Evolutionary conservation across 2,329 filamentous ascomycete genomes (phyloP), one percentile per base, ranked within the genome.

Genomic region (Pseudogymnoascus sp.): DNA sequence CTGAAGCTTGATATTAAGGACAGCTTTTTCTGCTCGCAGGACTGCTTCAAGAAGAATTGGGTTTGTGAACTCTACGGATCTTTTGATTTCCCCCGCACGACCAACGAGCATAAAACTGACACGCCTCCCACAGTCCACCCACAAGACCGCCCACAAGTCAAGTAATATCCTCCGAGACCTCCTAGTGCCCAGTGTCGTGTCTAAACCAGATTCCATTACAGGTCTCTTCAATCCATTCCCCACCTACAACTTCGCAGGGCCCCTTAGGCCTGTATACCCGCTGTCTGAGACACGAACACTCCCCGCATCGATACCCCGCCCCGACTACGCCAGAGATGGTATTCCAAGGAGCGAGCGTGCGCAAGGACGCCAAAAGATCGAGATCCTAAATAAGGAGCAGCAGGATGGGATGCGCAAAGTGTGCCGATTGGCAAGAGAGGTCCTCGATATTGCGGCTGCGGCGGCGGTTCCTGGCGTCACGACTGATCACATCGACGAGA

Each of bases 1-100:
- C 82, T 97, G 71, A 97, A 96, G 77, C 79, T 92, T 48, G 90
- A 88, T 61, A 87, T 87, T 70, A 86, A 92, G 73, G 90, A 94
- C 72, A 96, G 91, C 78, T 97, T 87, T 77, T 99, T 97, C 79
- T 99, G 94, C 80, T 92, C 92, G 29, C 94, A 99, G 76, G 94
- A 97, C 70, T 99, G 94, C 80, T 99, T 99, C 79, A 97, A 97
- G 82, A 88, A 87, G 76, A 99, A 92, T 80, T 99, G 94, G 94
- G 94, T 97, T 86, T 70, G 84, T 66, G 27, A 21, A 27, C 21
- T 31, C 42, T 10, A 48, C 4, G 31, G 5, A 42, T n/a, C 9
- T n/a, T 18, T 10, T 2, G n/a, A 15, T 13, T 13, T 60, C 37
- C 37, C 45, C 35, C 31, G 2, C 48, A 27, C 21, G 27, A 61